Conservation (phyloP, 495 filamentous ascomycete genomes). For the Aspergillus asperescens region DNA sequence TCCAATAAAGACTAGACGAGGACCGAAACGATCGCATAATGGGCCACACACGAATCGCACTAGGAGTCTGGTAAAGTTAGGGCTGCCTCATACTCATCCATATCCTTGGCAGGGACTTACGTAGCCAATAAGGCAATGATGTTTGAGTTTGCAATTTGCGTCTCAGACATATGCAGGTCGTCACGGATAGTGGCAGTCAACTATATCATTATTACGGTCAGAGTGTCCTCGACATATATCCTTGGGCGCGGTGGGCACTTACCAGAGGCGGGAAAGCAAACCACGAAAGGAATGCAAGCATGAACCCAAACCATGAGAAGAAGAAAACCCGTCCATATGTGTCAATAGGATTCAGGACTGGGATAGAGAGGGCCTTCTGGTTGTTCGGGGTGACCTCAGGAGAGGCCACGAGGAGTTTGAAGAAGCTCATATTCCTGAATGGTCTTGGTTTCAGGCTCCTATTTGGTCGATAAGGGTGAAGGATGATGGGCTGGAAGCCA, state of each 20-base stretch:
- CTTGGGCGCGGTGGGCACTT: conserved; percentile 21
- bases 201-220: conserved; percentile 31
- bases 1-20: conserved; percentile 73
- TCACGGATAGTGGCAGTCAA: conserved; percentile 69
- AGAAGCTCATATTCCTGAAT: conserved; percentile 17
- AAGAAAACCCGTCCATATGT: conserved; percentile 86
- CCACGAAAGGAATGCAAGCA: conserved; percentile 93
- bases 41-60: conserved; percentile 80
- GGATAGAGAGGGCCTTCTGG: conserved; percentile 74
- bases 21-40: conserved; percentile 78
- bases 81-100: not conserved
- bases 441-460: not conserved
- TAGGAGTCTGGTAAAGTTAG: conserved; percentile 52
- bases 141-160: conserved; percentile 85
- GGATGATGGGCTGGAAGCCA: conserved; percentile 1
- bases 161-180: conserved; percentile 65
- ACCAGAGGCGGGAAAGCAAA: conserved; percentile 78
- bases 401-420: conserved; percentile 29
- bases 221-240: not conserved
- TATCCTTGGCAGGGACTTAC: conserved; percentile 40
- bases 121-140: conserved; percentile 83
- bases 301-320: conserved; percentile 93
- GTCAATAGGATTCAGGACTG: conserved; percentile 73
- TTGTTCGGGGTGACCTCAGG: conserved; percentile 66
- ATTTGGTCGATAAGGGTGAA: not conserved